phyloP scores from a whole-genome alignment of 169 alveolate genomes.

The Cryptosporidium baileyi region DNA sequence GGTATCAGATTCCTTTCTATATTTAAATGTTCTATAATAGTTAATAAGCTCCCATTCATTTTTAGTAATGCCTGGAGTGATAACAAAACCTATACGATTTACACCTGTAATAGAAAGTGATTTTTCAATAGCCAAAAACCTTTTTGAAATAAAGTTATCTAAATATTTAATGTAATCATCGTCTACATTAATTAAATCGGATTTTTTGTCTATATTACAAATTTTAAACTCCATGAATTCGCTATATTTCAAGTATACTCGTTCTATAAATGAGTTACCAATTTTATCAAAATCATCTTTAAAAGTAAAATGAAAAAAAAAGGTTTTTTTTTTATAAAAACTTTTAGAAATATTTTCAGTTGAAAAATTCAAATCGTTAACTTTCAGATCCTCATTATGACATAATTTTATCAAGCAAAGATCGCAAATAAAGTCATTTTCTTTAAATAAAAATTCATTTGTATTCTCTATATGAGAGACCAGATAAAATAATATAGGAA shows the following conservation, averaged over 20 bases:
- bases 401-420: no score
- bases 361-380: no score
- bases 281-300: not conserved
- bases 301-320: conserved; percentile 11
- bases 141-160: conserved; percentile 7
- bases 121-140: conserved; percentile 28
- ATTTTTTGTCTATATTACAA: not conserved
- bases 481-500: no score
- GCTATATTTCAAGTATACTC: conserved; percentile 11
- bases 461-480: no score
- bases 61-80: conserved; percentile 33
- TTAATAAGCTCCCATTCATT: conserved; percentile 22
- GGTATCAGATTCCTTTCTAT: conserved; percentile 2
- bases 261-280: conserved; percentile 10
- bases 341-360: no score
- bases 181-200: not conserved
- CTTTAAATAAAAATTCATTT: no score
- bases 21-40: not conserved
- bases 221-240: conserved; percentile 1
- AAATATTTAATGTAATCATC: not conserved
- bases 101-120: not conserved
- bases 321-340: no score
- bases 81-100: conserved; percentile 15
- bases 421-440: no score
- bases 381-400: no score